Percentiles rank a stretch among this genome's conserved stretches.
Evolutionary conservation across 805 yeast species (phyloP).

Genomic region (Ascoidea rubescens): DNA sequence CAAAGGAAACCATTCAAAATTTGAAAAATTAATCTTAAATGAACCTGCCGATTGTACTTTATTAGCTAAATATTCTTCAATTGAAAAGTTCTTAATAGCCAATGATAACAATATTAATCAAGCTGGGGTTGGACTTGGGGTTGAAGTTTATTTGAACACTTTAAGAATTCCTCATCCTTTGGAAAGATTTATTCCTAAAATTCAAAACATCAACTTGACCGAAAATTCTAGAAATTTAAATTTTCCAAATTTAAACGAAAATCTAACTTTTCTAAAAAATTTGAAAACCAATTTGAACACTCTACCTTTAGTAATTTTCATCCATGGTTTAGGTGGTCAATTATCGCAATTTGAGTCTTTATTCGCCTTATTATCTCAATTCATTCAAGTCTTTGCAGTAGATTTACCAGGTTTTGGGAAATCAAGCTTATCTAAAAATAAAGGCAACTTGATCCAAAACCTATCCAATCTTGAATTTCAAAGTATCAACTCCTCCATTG

Average conservation of each 20-base stretch:
- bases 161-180: constrained; percentile 40
- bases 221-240: constrained; percentile 6
- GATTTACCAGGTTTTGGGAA: constrained; percentile 86
- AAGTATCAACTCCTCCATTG: neutral
- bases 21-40: constrained; percentile 27
- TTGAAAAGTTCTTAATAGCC: constrained; percentile 39
- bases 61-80: constrained; percentile 25
- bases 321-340: constrained; percentile 91
- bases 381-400: constrained; percentile 49
- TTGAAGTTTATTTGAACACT: constrained; percentile 23
- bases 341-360: constrained; percentile 72
- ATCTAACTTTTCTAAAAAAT: constrained; percentile 5
- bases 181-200: constrained; percentile 7
- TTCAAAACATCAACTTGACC: constrained; percentile 2
- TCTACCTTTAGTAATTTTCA: constrained; percentile 47
- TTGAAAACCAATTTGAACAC: constrained; percentile 18
- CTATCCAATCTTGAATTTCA: constrained; percentile 6
- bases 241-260: constrained; percentile 2
- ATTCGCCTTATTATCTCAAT: constrained; percentile 40
- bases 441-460: constrained; percentile 4
- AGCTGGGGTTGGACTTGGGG: constrained; percentile 18
- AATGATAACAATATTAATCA: constrained; percentile 29
- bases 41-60: constrained; percentile 43
- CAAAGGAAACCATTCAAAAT: constrained; percentile 10
- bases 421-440: constrained; percentile 1